Conservation (phyloP, 768 basidiomycete genomes). For the Harrya chromipes region DNA sequence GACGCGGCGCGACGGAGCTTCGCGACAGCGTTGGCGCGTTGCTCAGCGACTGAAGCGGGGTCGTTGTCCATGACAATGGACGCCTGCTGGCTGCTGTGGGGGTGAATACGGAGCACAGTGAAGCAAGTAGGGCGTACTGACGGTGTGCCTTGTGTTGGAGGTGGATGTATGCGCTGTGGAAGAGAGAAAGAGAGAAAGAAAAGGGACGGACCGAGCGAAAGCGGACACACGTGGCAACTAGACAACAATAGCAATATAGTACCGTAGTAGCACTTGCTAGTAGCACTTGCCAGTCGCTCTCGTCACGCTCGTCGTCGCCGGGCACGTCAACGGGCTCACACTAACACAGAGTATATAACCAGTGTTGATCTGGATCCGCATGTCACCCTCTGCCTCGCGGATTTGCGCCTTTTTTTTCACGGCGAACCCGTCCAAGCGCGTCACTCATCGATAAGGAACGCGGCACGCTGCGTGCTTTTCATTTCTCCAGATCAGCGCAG, state of each 20-base stretch:
- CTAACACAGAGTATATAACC: slow-evolving; percentile 13
- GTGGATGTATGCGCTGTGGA: slow-evolving; percentile 12
- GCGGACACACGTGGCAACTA: slow-evolving; percentile 15
- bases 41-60: slow-evolving; percentile 55
- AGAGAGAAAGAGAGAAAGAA: neutral
- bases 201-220: slow-evolving; percentile 6
- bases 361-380: slow-evolving; percentile 23
- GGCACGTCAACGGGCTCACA: neutral
- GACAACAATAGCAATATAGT: neutral
- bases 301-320: slow-evolving; percentile 3
- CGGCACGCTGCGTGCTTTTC: slow-evolving; percentile 25
- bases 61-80: slow-evolving; percentile 32
- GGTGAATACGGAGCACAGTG: neutral
- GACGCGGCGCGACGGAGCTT: slow-evolving; percentile 92
- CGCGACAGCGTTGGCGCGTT: slow-evolving; percentile 84
- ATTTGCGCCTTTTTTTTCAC: slow-evolving; percentile 14
- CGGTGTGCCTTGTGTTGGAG: slow-evolving; percentile 2
- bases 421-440: neutral
- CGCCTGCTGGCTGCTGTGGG: slow-evolving; percentile 8
- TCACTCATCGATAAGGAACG: slow-evolving; percentile 25
- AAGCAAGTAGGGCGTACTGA: slow-evolving; percentile 3
- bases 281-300: neutral
- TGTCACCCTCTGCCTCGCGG: slow-evolving; percentile 26
- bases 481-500: slow-evolving; percentile 31
- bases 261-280: no score